A percentile compares a stretch with the other conserved stretches of the same genome.
phyloP scores from a whole-genome alignment of 2,329 filamentous ascomycete species.

The Botrytis medusae region DNA sequence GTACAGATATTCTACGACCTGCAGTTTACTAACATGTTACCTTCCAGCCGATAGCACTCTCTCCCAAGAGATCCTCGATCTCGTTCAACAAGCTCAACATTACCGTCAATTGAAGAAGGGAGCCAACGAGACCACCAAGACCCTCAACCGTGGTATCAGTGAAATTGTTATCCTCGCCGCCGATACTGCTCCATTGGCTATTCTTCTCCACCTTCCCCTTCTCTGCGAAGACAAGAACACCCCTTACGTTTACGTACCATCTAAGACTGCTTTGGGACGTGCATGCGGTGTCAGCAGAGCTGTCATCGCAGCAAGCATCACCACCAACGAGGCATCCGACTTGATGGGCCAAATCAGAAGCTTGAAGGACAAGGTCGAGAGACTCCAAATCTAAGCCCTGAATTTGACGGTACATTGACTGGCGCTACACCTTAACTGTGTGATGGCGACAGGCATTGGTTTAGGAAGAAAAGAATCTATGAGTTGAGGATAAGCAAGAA shows the following conservation, averaged over 20 bases:
- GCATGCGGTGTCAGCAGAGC: slow-evolving; percentile 86
- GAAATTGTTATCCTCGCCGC: slow-evolving; percentile 89
- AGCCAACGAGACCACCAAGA: slow-evolving; percentile 84
- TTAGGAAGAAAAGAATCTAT: not conserved
- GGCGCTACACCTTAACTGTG: slow-evolving; percentile 21
- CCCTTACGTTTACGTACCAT: slow-evolving; percentile 70
- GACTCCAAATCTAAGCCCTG: slow-evolving; percentile 76
- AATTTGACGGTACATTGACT: not conserved
- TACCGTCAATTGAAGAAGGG: slow-evolving; percentile 84
- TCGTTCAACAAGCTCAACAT: slow-evolving; percentile 60
- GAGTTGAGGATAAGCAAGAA: not conserved
- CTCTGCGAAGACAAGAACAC: slow-evolving; percentile 81
- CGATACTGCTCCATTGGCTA: slow-evolving; percentile 83
- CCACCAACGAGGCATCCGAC: slow-evolving; percentile 87
- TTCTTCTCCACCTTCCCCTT: slow-evolving; percentile 84
- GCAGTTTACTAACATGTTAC: slow-evolving; percentile 43
- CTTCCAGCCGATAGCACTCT: slow-evolving; percentile 70
- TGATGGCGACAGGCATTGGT: slow-evolving; percentile 6
- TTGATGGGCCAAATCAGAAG: slow-evolving; percentile 82
- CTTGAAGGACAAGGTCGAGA: slow-evolving; percentile 93
- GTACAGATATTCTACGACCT: slow-evolving; percentile 47
- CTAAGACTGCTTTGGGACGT: slow-evolving; percentile 81
- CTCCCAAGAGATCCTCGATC: slow-evolving; percentile 78
- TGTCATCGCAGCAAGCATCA: slow-evolving; percentile 86
- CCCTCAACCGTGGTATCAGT: slow-evolving; percentile 84